These are phyloP conservation scores for Beauveria sp. DNA, from an alignment of 2,329 filamentous ascomycete species.

Conservation along the genomic window DNA sequence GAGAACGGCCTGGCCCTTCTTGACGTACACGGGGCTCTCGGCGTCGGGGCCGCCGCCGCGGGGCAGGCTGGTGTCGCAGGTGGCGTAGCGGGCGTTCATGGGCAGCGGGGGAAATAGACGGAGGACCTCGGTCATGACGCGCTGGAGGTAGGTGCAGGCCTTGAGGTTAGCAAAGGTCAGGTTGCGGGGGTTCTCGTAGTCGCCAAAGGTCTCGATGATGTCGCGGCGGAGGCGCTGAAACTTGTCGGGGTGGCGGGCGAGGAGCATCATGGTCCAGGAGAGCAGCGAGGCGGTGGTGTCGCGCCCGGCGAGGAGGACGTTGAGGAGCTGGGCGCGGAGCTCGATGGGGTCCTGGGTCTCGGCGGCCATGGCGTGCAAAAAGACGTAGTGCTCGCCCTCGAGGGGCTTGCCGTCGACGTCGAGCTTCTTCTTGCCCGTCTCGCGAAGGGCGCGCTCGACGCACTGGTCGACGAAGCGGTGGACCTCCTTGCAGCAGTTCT, in stretches of 20 bases:
- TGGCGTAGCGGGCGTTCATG: constrained; percentile 34
- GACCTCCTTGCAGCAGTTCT: constrained; percentile 53
- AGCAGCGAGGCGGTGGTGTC: constrained; percentile 46
- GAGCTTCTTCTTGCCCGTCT: constrained; percentile 9
- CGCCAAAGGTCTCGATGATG: constrained; percentile 43
- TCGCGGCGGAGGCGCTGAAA: constrained; percentile 35
- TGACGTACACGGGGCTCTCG: constrained; percentile 36
- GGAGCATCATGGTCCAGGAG: constrained; percentile 37
- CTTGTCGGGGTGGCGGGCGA: constrained; percentile 26
- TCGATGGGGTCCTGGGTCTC: constrained; percentile 24
- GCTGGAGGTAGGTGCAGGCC: constrained; percentile 19
- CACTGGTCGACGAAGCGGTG: constrained; percentile 61
- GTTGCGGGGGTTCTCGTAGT: constrained; percentile 21
- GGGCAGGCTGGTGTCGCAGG: constrained; percentile 37
- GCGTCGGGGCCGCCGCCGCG: constrained; percentile 38
- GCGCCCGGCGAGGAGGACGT: constrained; percentile 40
- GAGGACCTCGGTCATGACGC: constrained; percentile 23
- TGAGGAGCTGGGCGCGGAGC: constrained; percentile 25
- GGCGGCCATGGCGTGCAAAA: constrained; percentile 24
- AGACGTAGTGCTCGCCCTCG: constrained; percentile 21
- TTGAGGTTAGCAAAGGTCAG: constrained; percentile 17
- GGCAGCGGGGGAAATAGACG: constrained; percentile 34
- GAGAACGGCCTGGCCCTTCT: constrained; percentile 30
- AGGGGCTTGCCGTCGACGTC: neutral
- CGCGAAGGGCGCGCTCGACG: constrained; percentile 46